Evolutionary conservation across 352 stramenopile genomes (phyloP), one percentile per base, ranked within the genome.

Genomic region (Thraustotheca clavata): DNA sequence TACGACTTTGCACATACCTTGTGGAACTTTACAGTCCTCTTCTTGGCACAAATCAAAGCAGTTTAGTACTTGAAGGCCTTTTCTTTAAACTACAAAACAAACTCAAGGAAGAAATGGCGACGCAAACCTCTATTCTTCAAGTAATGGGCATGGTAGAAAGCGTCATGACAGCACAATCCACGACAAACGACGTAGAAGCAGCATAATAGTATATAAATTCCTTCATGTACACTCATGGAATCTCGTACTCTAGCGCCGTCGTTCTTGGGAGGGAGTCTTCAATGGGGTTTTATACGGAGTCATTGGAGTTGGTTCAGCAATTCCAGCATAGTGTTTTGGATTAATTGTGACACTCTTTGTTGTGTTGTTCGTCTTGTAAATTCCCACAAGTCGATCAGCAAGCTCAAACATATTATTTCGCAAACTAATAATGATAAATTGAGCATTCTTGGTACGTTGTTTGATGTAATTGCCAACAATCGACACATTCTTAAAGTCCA

Each of bases 341-440:
- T 99, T 98, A 73, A 99, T 99, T 3, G 96, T 98, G 46, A 99
- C 93, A 70, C 89, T 99, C 83, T 99, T 99, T 9, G 97, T 99
- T 16, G 90, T 91, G 73, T 99, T 97, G 69, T 98, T 89, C 5
- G 96, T 99, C 80, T 99, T 99, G 88, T 99, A 99, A 68, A 99
- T 99, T 31, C 97, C 97, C 20, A 99, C 96, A 6, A 99, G 80
- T 20, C 96, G 87, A 79, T 99, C 96, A 0, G 97, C 97, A 22
- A 99, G 86, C 77, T 99, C 97, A 69, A 99, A 99, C 96, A 99
- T 99, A 76, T 99, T 99, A 81, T 99, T 99, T 12, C 96, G 88
- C 38, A 99, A 84, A 20, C 94, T 99, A 67, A 99, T 99, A 71
- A 99, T 99, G 71, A 99, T 96, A 69, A 99, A 99, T 73, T 99